Evolutionary conservation across 169 alveolate species (phyloP), one percentile per base, ranked within the genome.

Genomic region (Plasmodium chabaudi): DNA sequence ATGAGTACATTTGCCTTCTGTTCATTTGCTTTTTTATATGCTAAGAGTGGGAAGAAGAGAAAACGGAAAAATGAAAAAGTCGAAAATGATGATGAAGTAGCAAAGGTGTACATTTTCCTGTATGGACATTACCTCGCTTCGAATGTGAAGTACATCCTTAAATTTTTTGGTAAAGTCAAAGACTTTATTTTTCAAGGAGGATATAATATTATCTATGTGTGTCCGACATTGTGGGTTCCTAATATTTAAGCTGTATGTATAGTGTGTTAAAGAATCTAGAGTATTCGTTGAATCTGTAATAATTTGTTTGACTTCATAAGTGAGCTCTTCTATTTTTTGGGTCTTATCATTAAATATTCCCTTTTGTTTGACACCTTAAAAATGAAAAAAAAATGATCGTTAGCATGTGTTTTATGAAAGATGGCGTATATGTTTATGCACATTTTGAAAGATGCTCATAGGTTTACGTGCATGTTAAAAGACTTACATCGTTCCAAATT

Each of bases 11-110:
- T 64, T 92, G 88, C 17, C 96, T 86, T 27, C 96, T 75, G 34
- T 72, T 67, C 57, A 92, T 95, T 75, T 93, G 96, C 42, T 93
- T 91, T 56, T 87, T 89, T 94, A 93, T 93, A 21, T 89, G 90
- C 86, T 93, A 87, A 49, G 4, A 21, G 19, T 42, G 6, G 9
- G 17, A 21, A 60, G 44, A 68, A 34, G 9, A 0, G 47, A 10
- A 13, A 46, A 46, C 2, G 9, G 27, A 27, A 46, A 61, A 19
- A 19, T 42, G 9, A 27, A 75, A 42, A 49, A 60, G n/a, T 34
- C 13, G n/a, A 15, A 34, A 5, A 23, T 9, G 27, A 72, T 13
- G 53, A 44, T 10, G 19, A 1, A 6, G n/a, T 60, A 9, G 0
- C 23, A 5, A 21, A 1, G n/a, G n/a, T n/a, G n/a, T n/a, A n/a